Base-by-base conservation (phyloP, 2,329 filamentous ascomycete species). In the Diplodia corticola region DNA sequence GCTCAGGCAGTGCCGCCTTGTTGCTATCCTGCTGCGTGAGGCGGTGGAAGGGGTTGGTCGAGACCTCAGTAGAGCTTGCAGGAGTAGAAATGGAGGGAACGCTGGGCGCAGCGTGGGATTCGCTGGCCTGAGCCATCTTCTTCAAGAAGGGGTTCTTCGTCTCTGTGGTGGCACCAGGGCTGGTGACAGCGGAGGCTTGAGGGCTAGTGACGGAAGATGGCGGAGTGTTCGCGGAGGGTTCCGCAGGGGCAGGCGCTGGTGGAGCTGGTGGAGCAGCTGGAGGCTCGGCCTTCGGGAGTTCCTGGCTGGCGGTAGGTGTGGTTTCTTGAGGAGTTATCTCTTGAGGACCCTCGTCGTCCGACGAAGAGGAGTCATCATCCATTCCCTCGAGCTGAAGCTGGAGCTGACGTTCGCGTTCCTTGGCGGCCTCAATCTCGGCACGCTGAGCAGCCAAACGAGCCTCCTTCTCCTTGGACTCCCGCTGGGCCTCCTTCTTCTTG, bases 1-100 rank as follows among this genome's bases (percentile, higher is more conserved):
- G 70, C 78, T 82, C 79, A 76, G 77, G 76, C 28, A 82, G 78
- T 22, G 79, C 78, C 33, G 80, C 75, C 65, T 80, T 80, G 53
- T 33, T 40, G 35, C 37, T 54, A 74, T 86, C 83, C 63, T 91
- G 85, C 71, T 90, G 87, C 5, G 90, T 88, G 75, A 96, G 87
- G 66, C 93, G 91, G 77, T 96, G 91, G 88, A 98, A 99, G 4
- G 95, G 95, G 75, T 99, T 99, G 10, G 92, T 98, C n/a, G 91
- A 93, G 26, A 86, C 84, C 54, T 89, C 84, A 37, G 80, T 63
- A 80, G 78, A 68, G 79, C 79, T 69, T 57, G 81, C 75, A 1
- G 81, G 74, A n/a, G 79, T 73, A 7, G 78, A 69, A 35, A 78
- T 69, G 13, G 80, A 72, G 53, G 80, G 76, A 63, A 82, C 78